A percentile compares a stretch with the other conserved stretches of the same genome.
Conservation (phyloP, 2,329 filamentous ascomycete species). For the Monosporascus sp. region DNA sequence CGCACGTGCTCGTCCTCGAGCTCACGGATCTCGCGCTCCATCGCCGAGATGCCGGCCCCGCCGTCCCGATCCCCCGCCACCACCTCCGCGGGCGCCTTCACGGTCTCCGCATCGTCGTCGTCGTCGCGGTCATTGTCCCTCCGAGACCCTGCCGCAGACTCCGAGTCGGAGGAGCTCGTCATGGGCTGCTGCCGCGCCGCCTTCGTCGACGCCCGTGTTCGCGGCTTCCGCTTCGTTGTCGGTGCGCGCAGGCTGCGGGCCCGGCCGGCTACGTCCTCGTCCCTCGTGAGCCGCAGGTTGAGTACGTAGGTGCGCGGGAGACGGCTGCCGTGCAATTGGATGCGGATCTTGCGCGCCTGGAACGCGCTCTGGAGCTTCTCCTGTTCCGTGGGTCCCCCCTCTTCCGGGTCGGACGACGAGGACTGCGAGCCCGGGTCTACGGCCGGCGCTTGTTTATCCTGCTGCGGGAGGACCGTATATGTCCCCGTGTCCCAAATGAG, state of each 20-base stretch:
- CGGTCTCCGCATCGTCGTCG: constrained; percentile 14
- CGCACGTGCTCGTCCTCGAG: constrained; percentile 51
- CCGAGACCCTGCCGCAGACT: constrained; percentile 9
- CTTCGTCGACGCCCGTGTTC: constrained; percentile 12
- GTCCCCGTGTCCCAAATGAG: constrained; percentile 60
- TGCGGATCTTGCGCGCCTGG: constrained; percentile 49
- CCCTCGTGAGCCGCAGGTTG: constrained; percentile 45
- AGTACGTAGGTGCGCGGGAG: constrained; percentile 51
- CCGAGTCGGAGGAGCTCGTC: constrained; percentile 1
- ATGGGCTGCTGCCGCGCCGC: constrained; percentile 5
- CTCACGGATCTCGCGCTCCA: constrained; percentile 38
- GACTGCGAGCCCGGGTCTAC: constrained; percentile 32
- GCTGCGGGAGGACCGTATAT: constrained; percentile 48
- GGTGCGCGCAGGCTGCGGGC: constrained; percentile 20
- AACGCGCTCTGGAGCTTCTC: constrained; percentile 49
- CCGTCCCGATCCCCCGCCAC: background rate
- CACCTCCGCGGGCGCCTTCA: constrained; percentile 12
- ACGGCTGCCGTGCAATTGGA: constrained; percentile 49
- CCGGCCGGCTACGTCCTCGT: constrained; percentile 33
- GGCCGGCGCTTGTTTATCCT: constrained; percentile 17
- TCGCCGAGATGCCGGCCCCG: constrained; percentile 25
- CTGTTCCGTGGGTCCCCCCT: constrained; percentile 31
- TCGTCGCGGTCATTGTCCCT: background rate
- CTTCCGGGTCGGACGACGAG: constrained; percentile 19
- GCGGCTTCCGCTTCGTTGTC: constrained; percentile 20